Base-by-base conservation (phyloP, 306 rosid species). In the Glycine soja region DNA sequence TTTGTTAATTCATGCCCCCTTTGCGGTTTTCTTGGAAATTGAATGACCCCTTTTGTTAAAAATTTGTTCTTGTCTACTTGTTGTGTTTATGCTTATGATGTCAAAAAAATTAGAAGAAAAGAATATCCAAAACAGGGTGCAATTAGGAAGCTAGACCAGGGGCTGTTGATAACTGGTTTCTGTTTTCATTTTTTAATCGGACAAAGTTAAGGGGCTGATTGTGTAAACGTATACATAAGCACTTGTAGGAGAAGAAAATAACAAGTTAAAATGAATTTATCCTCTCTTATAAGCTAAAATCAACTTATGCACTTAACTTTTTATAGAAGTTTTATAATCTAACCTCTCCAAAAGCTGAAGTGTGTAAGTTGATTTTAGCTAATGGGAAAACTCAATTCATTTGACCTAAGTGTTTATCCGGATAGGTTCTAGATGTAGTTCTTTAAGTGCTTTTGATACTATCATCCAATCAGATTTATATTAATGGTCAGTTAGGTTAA, bases 121-220 rank as follows among this genome's bases (percentile, higher is more conserved):
- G 10, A 14, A 15, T 2, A 36, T 51, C 11, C n/a, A 40, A 36
- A 58, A 48, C 57, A 51, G 30, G 36, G 18, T 79, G 24, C 13
- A 74, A 75, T 70, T 51, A 1, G 66, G 82, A 76, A 36, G 74
- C 38, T 61, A 46, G 45, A 67, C n/a, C 57, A 48, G 76, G 70
- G 34, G 18, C 46, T 38, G 59, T 54, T 75, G 53, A 46, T 16
- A 63, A 47, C 46, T 57, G 45, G 47, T n/a, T 67, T 62, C 63
- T 45, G 13, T 52, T 75, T 74, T 46, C 15, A 8, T 50, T 70
- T 18, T 9, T 32, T 62, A 3, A 32, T 8, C 13, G 46, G 70
- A 64, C 0, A 34, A 30, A 32, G 11, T 30, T 61, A 36, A 36
- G 40, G 40, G 40, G 3, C 40, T 36, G 40, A 36, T 36, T 36